Conservation (phyloP, 2,329 filamentous ascomycete genomes). For the Epichloe gansuensis region DNA sequence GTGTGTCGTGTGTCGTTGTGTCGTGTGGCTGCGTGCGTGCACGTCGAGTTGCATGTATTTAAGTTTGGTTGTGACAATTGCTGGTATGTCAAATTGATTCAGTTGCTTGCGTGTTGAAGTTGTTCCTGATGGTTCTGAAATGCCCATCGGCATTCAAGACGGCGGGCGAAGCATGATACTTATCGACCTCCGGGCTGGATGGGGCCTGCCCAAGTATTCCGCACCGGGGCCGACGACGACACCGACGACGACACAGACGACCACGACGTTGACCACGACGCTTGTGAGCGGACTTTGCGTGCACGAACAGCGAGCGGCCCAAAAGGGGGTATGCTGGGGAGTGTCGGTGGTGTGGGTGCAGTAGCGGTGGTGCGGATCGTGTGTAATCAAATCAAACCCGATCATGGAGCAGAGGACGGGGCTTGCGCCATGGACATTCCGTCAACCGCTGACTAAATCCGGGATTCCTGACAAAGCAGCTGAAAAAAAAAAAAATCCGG, state of each 20-base stretch:
- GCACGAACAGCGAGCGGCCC: constrained; percentile 10
- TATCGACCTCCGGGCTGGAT: constrained; percentile 6
- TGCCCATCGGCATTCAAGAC: not conserved
- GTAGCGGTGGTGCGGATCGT: not conserved
- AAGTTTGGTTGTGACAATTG: not conserved
- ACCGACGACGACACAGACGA: constrained; percentile 8
- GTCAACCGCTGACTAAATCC: constrained; percentile 12
- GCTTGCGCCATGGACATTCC: constrained; percentile 7
- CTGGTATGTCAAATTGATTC: not conserved
- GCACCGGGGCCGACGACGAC: constrained; percentile 8
- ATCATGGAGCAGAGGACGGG: not conserved
- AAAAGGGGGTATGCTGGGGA: constrained; percentile 7
- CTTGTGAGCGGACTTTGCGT: constrained; percentile 20
- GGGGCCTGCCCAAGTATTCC: constrained; percentile 4
- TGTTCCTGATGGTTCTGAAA: constrained; percentile 3
- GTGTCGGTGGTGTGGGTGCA: constrained; percentile 1
- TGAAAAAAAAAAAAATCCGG: too few relatives aligned
- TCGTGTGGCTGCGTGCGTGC: not conserved
- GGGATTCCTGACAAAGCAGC: not conserved
- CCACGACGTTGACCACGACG: constrained; percentile 11
- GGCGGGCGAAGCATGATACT: constrained; percentile 5
- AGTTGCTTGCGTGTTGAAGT: not conserved
- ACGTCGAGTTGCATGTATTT: not conserved
- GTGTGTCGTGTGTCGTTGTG: not conserved
- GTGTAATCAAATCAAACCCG: not conserved